Percentiles rank a stretch among this genome's conserved stretches.
Evolutionary conservation across 2,329 filamentous ascomycete genomes (phyloP).

Genomic region (Rhinocladiella similis): DNA sequence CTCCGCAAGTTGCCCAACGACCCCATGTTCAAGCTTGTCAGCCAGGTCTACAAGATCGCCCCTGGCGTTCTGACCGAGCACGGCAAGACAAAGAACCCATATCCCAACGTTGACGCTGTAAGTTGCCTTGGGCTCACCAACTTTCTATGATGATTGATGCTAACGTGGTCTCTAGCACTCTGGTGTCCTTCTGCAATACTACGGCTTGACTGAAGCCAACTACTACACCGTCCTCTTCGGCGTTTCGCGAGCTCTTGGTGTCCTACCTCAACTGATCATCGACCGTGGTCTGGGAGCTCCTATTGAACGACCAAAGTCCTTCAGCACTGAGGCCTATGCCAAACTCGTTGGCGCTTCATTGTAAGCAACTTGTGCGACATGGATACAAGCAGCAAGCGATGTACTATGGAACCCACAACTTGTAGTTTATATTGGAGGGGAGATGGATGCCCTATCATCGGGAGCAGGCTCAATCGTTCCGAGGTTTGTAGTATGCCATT

Average conservation of each 20-base stretch:
- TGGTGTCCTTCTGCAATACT: conserved; percentile 98
- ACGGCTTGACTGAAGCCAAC: conserved; percentile 96
- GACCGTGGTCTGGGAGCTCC: conserved; percentile 95
- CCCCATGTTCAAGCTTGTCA: conserved; percentile 99
- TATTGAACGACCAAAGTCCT: conserved; percentile 98
- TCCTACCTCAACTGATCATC: conserved; percentile 98
- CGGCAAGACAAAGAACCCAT: conserved; percentile 99
- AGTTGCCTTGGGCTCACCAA: conserved; percentile 25
- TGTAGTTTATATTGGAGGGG: conserved; percentile 17
- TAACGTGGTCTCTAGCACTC: conserved; percentile 64
- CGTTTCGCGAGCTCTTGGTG: conserved; percentile 96
- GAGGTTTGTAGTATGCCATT: conserved; percentile 8
- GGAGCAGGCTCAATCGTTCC: conserved; percentile 8
- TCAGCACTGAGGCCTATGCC: conserved; percentile 95
- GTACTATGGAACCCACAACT: conserved; percentile 18
- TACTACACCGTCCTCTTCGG: conserved; percentile 99
- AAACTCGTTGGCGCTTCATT: conserved; percentile 89
- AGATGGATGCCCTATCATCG: conserved; percentile 10
- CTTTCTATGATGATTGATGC: neutral
- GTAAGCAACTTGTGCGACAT: conserved; percentile 53
- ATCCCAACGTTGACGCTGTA: conserved; percentile 91
- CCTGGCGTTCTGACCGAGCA: conserved; percentile 97
- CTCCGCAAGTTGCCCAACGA: conserved; percentile 91
- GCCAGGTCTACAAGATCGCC: conserved; percentile 99
- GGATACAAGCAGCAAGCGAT: conserved; percentile 7